Conservation (phyloP, 805 yeast genomes). For the Kodamaea lidongshanica region DNA sequence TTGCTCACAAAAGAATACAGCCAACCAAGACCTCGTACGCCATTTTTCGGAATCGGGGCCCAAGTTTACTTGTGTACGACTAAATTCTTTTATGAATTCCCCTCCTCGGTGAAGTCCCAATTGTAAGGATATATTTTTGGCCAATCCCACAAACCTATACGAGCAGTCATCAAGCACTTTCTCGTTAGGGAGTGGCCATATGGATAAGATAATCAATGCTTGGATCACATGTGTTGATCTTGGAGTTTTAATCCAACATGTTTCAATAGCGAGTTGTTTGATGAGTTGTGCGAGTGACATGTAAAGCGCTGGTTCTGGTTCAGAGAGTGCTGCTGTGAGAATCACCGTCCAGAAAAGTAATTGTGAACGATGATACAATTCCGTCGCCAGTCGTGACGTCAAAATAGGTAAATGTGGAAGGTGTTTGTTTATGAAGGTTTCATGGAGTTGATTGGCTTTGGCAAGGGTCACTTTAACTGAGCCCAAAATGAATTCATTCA, state of each 20-base stretch:
- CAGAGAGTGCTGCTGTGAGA: conserved; percentile 77
- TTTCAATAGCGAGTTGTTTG: conserved; percentile 81
- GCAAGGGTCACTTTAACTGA: conserved; percentile 60
- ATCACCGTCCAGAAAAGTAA: conserved; percentile 87
- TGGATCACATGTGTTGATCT: conserved; percentile 91
- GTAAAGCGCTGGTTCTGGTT: conserved; percentile 81
- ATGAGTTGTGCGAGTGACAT: conserved; percentile 68
- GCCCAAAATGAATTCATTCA: conserved; percentile 68
- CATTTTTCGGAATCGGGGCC: conserved; percentile 85
- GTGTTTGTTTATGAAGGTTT: conserved; percentile 57
- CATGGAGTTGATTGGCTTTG: conserved; percentile 70
- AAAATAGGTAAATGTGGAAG: conserved; percentile 78
- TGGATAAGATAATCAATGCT: conserved; percentile 74
- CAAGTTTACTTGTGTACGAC: conserved; percentile 80
- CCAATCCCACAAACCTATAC: conserved; percentile 81
- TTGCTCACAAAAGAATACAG: conserved; percentile 81
- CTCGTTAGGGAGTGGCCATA: conserved; percentile 91
- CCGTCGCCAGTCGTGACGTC: conserved; percentile 62
- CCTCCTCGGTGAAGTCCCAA: conserved; percentile 84
- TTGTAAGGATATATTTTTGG: conserved; percentile 77
- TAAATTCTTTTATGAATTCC: conserved; percentile 82
- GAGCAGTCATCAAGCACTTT: conserved; percentile 90
- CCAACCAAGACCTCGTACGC: conserved; percentile 91
- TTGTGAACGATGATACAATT: conserved; percentile 76
- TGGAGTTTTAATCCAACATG: conserved; percentile 91